phyloP scores from a whole-genome alignment of 208 protist genomes.

The Tritrichomonas foetus region DNA sequence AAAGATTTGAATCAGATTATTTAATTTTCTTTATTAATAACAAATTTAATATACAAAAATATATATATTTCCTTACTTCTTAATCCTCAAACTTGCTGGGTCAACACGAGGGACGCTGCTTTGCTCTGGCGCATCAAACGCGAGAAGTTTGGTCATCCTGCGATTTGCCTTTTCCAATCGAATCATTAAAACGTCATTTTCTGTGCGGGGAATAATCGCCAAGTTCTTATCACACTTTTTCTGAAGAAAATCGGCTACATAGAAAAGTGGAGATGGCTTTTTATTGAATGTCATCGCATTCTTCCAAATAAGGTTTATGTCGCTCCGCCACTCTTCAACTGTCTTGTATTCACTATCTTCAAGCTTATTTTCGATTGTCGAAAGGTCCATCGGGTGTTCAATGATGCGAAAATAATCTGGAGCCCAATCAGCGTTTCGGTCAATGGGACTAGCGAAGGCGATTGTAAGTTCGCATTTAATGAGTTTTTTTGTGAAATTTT shows the following conservation, averaged over 20 bases:
- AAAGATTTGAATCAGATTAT: no score
- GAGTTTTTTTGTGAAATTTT: no score
- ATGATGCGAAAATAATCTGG: conserved; percentile 19
- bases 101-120: background rate
- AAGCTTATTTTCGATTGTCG: background rate
- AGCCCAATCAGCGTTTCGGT: background rate
- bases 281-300: conserved; percentile 12
- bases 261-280: background rate
- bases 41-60: no score
- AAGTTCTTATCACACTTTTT: background rate
- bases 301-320: conserved; percentile 11
- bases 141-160: background rate
- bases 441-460: background rate
- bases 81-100: no score
- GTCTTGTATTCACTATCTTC: conserved; percentile 10
- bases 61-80: no score
- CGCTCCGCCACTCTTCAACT: background rate
- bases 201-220: background rate
- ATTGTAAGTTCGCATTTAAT: background rate
- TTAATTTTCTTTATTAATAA: no score
- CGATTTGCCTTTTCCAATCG: background rate
- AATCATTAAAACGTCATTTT: background rate
- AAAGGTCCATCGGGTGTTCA: conserved; percentile 38
- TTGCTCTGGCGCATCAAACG: background rate
- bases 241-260: background rate